Evolutionary conservation across 495 filamentous ascomycete species (phyloP).

Genomic region (Talaromyces liani): DNA sequence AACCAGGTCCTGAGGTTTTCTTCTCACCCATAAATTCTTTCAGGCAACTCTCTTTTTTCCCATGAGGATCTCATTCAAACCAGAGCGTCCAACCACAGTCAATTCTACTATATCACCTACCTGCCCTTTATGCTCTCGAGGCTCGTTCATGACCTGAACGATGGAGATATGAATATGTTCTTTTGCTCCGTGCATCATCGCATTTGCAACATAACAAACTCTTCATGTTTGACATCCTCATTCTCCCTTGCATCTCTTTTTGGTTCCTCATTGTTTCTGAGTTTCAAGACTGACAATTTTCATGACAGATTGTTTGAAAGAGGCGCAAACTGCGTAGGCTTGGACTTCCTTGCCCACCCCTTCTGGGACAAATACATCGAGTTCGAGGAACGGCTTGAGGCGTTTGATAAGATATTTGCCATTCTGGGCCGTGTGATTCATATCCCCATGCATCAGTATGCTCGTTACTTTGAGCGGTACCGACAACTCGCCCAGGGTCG

Average conservation of each 20-base stretch:
- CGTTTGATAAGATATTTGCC: slow-evolving; percentile 76
- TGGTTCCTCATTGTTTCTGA: slow-evolving; percentile 14
- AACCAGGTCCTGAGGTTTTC: slow-evolving; percentile 35
- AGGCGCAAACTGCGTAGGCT: slow-evolving; percentile 73
- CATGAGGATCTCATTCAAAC: slow-evolving; percentile 12
- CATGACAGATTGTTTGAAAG: slow-evolving; percentile 80
- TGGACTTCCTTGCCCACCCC: slow-evolving; percentile 89
- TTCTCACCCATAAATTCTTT: slow-evolving; percentile 50
- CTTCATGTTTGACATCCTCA: slow-evolving; percentile 48
- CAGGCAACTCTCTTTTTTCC: slow-evolving; percentile 41
- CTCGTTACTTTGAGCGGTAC: slow-evolving; percentile 89
- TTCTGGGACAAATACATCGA: slow-evolving; percentile 99
- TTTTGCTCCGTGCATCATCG: slow-evolving; percentile 13
- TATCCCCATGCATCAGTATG: slow-evolving; percentile 96
- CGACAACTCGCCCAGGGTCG: slow-evolving; percentile 67
- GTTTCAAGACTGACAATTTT: slow-evolving; percentile 24
- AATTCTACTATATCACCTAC: slow-evolving; percentile 14
- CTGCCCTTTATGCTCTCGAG: slow-evolving; percentile 8
- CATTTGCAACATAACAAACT: slow-evolving; percentile 28
- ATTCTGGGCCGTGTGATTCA: slow-evolving; percentile 81
- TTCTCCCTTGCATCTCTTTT: slow-evolving; percentile 24
- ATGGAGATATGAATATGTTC: slow-evolving; percentile 7
- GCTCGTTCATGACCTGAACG: slow-evolving; percentile 2
- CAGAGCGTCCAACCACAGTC: slow-evolving; percentile 15
- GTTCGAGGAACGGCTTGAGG: slow-evolving; percentile 85